phyloP scores from a whole-genome alignment of 192 early-diverging fungal genomes.

The Mortierella antarctica region DNA sequence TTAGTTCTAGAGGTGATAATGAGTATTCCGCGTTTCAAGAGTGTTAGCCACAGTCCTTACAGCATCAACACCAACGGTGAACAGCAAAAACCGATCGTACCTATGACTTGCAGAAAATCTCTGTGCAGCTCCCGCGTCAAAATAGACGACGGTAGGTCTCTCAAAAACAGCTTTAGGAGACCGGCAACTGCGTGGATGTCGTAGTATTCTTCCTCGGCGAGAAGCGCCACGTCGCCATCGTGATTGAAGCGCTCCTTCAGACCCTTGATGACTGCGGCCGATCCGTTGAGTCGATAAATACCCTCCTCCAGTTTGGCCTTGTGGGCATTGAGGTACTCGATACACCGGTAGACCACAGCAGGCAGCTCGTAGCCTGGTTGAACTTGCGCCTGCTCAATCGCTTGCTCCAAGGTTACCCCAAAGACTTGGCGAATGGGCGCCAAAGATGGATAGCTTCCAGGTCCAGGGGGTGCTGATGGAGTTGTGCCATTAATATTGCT shows the following conservation, averaged over 20 bases:
- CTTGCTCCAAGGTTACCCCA: slow-evolving; percentile 87
- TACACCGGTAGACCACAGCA: slow-evolving; percentile 94
- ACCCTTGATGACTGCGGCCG: slow-evolving; percentile 72
- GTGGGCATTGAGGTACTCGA: slow-evolving; percentile 94
- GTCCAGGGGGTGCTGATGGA: background rate
- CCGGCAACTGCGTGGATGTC: slow-evolving; percentile 96
- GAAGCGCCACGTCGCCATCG: slow-evolving; percentile 81
- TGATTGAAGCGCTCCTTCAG: slow-evolving; percentile 87
- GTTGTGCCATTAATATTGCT: background rate
- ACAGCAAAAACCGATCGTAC: slow-evolving; percentile 37
- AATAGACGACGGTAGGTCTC: slow-evolving; percentile 89
- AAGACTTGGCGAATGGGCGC: slow-evolving; percentile 68
- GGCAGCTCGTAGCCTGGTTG: slow-evolving; percentile 86
- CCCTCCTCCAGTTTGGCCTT: slow-evolving; percentile 93
- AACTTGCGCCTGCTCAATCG: slow-evolving; percentile 77
- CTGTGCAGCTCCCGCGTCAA: slow-evolving; percentile 84
- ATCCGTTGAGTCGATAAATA: slow-evolving; percentile 92
- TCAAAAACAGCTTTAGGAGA: slow-evolving; percentile 90
- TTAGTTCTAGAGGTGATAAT: slow-evolving; percentile 64
- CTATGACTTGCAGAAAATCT: slow-evolving; percentile 86
- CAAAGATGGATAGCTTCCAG: slow-evolving; percentile 1
- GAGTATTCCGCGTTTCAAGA: background rate
- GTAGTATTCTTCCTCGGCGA: slow-evolving; percentile 70
- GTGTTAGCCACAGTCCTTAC: background rate
- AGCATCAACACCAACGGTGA: background rate